Base-by-base conservation (phyloP, 1,284 basidiomycete species). In the Puccinia hordei region DNA sequence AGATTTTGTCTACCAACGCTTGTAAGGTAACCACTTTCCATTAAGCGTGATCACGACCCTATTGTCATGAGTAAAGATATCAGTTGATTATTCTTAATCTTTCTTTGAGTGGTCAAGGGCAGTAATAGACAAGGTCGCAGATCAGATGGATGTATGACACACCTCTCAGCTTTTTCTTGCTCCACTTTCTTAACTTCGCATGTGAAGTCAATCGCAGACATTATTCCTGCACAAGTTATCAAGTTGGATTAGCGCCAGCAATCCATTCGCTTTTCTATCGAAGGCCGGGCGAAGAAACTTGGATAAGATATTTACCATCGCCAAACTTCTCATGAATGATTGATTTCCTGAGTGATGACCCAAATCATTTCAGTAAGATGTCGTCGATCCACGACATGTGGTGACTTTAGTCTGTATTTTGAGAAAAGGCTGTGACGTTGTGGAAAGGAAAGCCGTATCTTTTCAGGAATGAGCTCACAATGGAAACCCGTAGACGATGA, bases 311-410 rank as follows among this genome's bases (percentile, higher is more conserved):
- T 46, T 74, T 44, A 63, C 73, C 73, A 63, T 74, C 73, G 33
- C 73, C 73, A 74, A 74, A 74, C 55, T 74, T 74, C 55, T 74
- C 73, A 33, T 74, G 55, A 27, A 74, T 74, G 19, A 74, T 61
- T 10, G 73, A 59, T 74, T 74, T 74, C 55, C 73, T 74, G 33
- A 41, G 19, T 49, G 49, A 46, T 9, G 17, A 3, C 15, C n/a
- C 46, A 49, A 49, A 46, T 5, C 46, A 49, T 2, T 68, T 59
- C 8, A n/a, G 53, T 19, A 55, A 55, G n/a, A 24, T 24, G 9
- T 55, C n/a, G n/a, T n/a, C 38, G 38, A 41, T 41, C 12, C 38
- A 12, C 30, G 24, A 22, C 5, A 41, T 33, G 24, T 13, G 61
- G 24, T 33, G 19, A 24, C 15, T 6, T 6, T 17, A 22, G 3